Percentiles rank a stretch among this genome's conserved stretches.
These are phyloP conservation scores for Stachybotrys elegans DNA, from an alignment of 2,329 filamentous ascomycete species.

Conservation along the genomic window DNA sequence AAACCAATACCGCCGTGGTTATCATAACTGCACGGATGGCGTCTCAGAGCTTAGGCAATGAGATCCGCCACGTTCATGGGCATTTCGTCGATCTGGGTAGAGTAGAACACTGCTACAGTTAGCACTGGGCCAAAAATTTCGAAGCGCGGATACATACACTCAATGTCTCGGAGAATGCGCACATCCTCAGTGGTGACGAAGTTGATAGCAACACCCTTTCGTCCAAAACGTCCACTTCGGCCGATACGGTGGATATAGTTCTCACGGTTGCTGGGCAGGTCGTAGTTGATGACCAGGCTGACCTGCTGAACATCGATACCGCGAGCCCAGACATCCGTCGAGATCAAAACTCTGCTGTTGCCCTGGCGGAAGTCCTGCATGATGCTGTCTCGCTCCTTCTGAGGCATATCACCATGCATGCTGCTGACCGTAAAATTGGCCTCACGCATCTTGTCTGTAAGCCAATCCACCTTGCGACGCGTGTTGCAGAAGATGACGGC, in stretches of 20 bases:
- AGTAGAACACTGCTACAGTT: conserved; percentile 71
- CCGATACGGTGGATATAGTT: conserved; percentile 99
- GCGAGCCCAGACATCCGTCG: conserved; percentile 95
- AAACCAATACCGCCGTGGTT: too few relatives aligned
- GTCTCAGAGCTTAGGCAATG: conserved; percentile 36
- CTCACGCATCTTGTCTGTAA: conserved; percentile 98
- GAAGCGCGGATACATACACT: conserved; percentile 55
- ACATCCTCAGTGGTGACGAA: conserved; percentile 98
- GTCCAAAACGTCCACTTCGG: conserved; percentile 88
- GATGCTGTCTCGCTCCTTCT: conserved; percentile 96
- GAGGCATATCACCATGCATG: conserved; percentile 99
- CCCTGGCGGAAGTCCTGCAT: conserved; percentile 99
- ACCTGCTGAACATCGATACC: conserved; percentile 99
- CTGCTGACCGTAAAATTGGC: conserved; percentile 97
- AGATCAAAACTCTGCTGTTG: conserved; percentile 92
- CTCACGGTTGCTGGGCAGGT: conserved; percentile 95
- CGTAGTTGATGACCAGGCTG: conserved; percentile 97
- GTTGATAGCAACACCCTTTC: conserved; percentile 99
- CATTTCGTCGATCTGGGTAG: conserved; percentile 97
- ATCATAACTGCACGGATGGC: too few relatives aligned
- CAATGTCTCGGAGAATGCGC: conserved; percentile 93
- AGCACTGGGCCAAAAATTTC: conserved; percentile 18
- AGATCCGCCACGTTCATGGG: conserved; percentile 84
- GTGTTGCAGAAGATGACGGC: conserved; percentile 99
- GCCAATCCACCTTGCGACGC: conserved; percentile 96